Evolutionary conservation across 495 filamentous ascomycete species (phyloP), one percentile per base, ranked within the genome.

Genomic region (Penicillium steckii): DNA sequence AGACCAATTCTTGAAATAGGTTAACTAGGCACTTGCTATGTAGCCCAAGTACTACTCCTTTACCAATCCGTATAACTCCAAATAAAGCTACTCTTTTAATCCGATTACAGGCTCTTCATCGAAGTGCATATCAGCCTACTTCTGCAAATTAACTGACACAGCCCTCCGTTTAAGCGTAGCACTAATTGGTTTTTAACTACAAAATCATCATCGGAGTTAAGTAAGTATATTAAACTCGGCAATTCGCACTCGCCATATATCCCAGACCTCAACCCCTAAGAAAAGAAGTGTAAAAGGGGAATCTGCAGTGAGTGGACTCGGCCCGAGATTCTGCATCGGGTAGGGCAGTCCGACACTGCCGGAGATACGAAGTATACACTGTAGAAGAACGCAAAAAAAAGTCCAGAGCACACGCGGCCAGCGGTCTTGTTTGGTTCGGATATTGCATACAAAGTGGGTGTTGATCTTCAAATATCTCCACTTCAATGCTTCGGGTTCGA

Each of bases 241-340:
- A 2, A 35, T 35, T 15, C 18, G n/a, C 33, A 37, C 15, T 6
- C 17, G 12, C 12, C 13, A 23, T 50, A 25, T 44, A 44, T 3
- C 38, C 32, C 40, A 42, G 33, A 15, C 21, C 25, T 49, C 33
- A 42, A 19, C 15, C 21, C 27, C 13, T 23, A 37, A 13, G 19
- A 41, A 19, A 37, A 32, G 29, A 32, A 12, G 29, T 32, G 29
- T n/a, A n/a, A n/a, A n/a, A n/a, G n/a, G n/a, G n/a, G 33, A 15
- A 37, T 15, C 33, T 37, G 33, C 33, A 37, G 15, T 6, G 33
- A 17, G n/a, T 37, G 33, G 33, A 17, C 33, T 47, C 50, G 50
- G 44, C 44, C 37, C 43, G 26, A 47, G 35, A 42, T 47, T 47
- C 50, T 33, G 19, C 6, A 47, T 53, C 23, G 18, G 44, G 50